These are phyloP conservation scores for Pholiota conissans DNA, from an alignment of 768 basidiomycete genomes.

Conservation along the genomic window DNA sequence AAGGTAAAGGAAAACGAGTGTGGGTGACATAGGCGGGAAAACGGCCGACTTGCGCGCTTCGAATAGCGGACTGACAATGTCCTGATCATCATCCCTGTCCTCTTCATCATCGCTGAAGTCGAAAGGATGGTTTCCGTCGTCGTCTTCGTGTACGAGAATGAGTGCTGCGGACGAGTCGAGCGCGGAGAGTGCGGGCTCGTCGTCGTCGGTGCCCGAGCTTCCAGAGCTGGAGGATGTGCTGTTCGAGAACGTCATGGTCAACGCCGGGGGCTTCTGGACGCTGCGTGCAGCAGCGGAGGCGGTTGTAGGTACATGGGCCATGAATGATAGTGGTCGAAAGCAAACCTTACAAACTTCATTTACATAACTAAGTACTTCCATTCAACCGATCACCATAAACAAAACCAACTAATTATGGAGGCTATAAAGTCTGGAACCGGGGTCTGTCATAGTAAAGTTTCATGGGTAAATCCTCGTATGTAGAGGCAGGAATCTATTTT, in stretches of 20 bases:
- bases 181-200: conserved; percentile 25
- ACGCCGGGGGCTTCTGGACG: conserved; percentile 14
- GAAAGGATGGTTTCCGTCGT: conserved; percentile 43
- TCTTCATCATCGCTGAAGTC: conserved; percentile 34
- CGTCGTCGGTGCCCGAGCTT: conserved; percentile 24
- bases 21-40: conserved; percentile 55
- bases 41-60: conserved; percentile 38
- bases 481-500: background rate
- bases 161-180: conserved; percentile 53
- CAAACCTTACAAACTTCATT: conserved; percentile 2
- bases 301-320: conserved; percentile 16
- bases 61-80: conserved; percentile 44
- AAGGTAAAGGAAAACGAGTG: conserved; percentile 67
- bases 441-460: background rate
- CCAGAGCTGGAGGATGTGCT: conserved; percentile 23
- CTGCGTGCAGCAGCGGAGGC: conserved; percentile 9
- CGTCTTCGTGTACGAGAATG: conserved; percentile 60
- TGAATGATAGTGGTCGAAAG: conserved; percentile 11
- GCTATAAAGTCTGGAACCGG: background rate
- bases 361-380: background rate
- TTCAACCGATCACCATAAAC: conserved; percentile 7
- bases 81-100: conserved; percentile 46
- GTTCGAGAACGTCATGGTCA: conserved; percentile 13
- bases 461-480: background rate
- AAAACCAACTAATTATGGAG: background rate